Conservation (phyloP, 164 flowering plant species). For the Platanus orientalis region DNA sequence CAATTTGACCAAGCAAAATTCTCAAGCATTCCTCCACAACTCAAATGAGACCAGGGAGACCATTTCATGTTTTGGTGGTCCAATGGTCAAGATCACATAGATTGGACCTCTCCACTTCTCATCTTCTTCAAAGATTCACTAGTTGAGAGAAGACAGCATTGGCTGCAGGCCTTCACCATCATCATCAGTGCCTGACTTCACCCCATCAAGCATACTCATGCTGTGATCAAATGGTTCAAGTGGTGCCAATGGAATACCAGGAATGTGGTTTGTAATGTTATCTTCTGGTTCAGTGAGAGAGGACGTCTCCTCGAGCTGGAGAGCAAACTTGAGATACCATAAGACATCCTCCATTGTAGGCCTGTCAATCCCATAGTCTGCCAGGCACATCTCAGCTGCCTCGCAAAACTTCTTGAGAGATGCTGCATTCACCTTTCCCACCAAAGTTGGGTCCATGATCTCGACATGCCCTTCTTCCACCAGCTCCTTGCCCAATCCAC, state of each 20-base stretch:
- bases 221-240: slow-evolving; percentile 49
- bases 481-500: slow-evolving; percentile 33
- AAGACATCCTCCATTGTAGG: slow-evolving; percentile 61
- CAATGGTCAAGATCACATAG: slow-evolving; percentile 1
- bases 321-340: slow-evolving; percentile 60
- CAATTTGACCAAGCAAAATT: neutral
- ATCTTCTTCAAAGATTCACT: slow-evolving; percentile 59
- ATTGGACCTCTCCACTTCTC: slow-evolving; percentile 10
- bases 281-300: slow-evolving; percentile 51
- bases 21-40: slow-evolving; percentile 8
- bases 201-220: slow-evolving; percentile 38
- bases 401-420: slow-evolving; percentile 66
- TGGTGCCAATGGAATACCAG: slow-evolving; percentile 43
- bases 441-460: slow-evolving; percentile 49
- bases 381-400: slow-evolving; percentile 60
- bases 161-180: slow-evolving; percentile 50
- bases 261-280: slow-evolving; percentile 59
- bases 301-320: slow-evolving; percentile 59
- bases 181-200: slow-evolving; percentile 41
- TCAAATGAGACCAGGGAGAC: slow-evolving; percentile 1
- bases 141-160: slow-evolving; percentile 64
- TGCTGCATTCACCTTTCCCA: slow-evolving; percentile 50
- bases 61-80: slow-evolving; percentile 4
- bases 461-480: slow-evolving; percentile 62
- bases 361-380: slow-evolving; percentile 58